Evolutionary conservation across 1,139 yeast species (phyloP).

Genomic region (Hansenula lynferdii): DNA sequence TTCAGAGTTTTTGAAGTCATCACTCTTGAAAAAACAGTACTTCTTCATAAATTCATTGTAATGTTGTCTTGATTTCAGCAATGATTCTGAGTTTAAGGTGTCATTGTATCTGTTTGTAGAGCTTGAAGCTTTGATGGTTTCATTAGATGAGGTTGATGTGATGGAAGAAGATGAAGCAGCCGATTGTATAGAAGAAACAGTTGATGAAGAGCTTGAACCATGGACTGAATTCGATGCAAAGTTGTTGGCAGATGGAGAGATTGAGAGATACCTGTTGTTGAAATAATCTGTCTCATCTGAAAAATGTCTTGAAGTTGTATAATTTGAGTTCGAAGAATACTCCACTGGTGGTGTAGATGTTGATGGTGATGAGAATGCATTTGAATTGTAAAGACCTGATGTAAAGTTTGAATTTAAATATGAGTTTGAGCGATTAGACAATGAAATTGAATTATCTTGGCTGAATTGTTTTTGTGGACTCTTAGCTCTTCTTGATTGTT

Average conservation of each 20-base stretch:
- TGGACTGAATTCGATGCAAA: not conserved
- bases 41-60: conserved; percentile 21
- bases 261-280: conserved; percentile 7
- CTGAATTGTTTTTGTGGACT: conserved; percentile 1
- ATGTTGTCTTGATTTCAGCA: conserved; percentile 1
- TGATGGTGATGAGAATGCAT: no score
- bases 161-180: conserved; percentile 2
- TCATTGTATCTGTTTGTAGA: not conserved
- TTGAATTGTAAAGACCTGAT: no score
- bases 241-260: conserved; percentile 8
- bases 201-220: conserved; percentile 6
- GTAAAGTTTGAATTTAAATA: no score
- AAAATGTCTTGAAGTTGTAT: conserved; percentile 15
- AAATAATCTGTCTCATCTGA: conserved; percentile 23
- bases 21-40: conserved; percentile 22
- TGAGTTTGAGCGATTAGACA: no score
- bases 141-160: conserved; percentile 8
- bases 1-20: conserved; percentile 9
- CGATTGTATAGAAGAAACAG: not conserved
- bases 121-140: conserved; percentile 3
- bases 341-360: not conserved
- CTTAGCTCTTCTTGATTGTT: no score
- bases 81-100: conserved; percentile 4
- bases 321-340: conserved; percentile 1
- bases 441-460: no score